Evolutionary conservation across 331 rosid species (phyloP).

Genomic region (Quercus phellos): DNA sequence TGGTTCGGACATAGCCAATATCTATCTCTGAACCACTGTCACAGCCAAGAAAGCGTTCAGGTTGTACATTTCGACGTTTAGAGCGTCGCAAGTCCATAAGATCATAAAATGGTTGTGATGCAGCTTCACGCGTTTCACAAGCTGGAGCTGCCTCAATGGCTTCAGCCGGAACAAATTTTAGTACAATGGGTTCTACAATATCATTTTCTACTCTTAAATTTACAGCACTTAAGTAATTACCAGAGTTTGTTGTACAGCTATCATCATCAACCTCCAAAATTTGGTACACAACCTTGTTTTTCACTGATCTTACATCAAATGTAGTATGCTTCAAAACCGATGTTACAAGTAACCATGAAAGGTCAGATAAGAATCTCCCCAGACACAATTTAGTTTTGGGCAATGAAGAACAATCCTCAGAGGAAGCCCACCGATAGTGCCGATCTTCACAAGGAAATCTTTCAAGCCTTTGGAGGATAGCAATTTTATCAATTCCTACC

Average conservation of each 20-base stretch:
- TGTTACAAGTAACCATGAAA: constrained; percentile 79
- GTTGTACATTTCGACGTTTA: constrained; percentile 75
- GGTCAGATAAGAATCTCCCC: constrained; percentile 61
- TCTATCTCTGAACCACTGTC: constrained; percentile 40
- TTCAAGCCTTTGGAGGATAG: constrained; percentile 66
- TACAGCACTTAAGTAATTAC: constrained; percentile 35
- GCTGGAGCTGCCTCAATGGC: constrained; percentile 16
- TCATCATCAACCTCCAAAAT: constrained; percentile 34
- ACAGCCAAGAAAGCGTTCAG: constrained; percentile 78
- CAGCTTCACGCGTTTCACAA: constrained; percentile 25
- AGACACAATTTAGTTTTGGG: constrained; percentile 59
- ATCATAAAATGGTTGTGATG: constrained; percentile 25
- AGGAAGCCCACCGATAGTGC: constrained; percentile 64
- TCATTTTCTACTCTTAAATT: constrained; percentile 53
- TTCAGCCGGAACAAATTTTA: constrained; percentile 34
- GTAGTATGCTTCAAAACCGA: constrained; percentile 52
- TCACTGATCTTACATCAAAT: constrained; percentile 60
- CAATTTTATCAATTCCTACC: constrained; percentile 56
- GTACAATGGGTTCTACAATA: constrained; percentile 36
- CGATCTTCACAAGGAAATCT: constrained; percentile 38
- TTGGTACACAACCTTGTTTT: constrained; percentile 67
- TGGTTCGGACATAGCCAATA: constrained; percentile 51
- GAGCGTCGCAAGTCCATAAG: constrained; percentile 68
- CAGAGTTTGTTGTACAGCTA: constrained; percentile 24
- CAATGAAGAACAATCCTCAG: constrained; percentile 54